Conservation (phyloP, 1,284 basidiomycete genomes). For the Ustilago tritici region DNA sequence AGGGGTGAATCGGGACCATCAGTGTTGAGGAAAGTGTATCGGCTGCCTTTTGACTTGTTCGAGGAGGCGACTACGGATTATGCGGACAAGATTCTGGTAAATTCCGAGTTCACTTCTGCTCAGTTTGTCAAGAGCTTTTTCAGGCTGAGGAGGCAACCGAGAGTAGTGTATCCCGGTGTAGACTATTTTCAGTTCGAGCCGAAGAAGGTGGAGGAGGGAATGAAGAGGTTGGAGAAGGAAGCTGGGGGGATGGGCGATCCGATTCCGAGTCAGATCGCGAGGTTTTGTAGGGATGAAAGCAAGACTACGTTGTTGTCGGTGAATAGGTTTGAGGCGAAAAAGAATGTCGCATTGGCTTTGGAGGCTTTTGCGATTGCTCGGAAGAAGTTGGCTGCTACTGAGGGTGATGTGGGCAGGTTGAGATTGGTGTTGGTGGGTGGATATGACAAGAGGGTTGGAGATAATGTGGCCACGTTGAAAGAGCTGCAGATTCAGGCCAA, state of each 20-base stretch:
- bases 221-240: slow-evolving; percentile 70
- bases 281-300: slow-evolving; percentile 29
- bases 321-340: slow-evolving; percentile 96
- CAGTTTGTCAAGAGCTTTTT: slow-evolving; percentile 81
- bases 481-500: slow-evolving; percentile 56
- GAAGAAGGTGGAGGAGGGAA: slow-evolving; percentile 29
- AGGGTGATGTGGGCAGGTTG: slow-evolving; percentile 23
- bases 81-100: slow-evolving; percentile 89
- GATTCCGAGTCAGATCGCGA: slow-evolving; percentile 25
- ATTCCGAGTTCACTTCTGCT: slow-evolving; percentile 83
- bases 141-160: slow-evolving; percentile 76
- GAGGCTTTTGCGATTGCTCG: slow-evolving; percentile 76
- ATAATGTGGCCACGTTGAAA: slow-evolving; percentile 77
- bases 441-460: slow-evolving; percentile 78
- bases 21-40: slow-evolving; percentile 73
- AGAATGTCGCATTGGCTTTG: slow-evolving; percentile 86
- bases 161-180: slow-evolving; percentile 91
- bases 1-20: slow-evolving; percentile 66
- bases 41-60: slow-evolving; percentile 87
- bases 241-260: slow-evolving; percentile 68
- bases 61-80: slow-evolving; percentile 91
- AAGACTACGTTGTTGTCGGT: slow-evolving; percentile 85
- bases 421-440: slow-evolving; percentile 74
- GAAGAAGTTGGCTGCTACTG: slow-evolving; percentile 44
- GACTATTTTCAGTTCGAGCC: slow-evolving; percentile 44